A percentile compares a stretch with the other conserved stretches of the same genome.
Evolutionary conservation across 2,329 filamentous ascomycete genomes (phyloP).

Genomic region (Alternaria alternata): DNA sequence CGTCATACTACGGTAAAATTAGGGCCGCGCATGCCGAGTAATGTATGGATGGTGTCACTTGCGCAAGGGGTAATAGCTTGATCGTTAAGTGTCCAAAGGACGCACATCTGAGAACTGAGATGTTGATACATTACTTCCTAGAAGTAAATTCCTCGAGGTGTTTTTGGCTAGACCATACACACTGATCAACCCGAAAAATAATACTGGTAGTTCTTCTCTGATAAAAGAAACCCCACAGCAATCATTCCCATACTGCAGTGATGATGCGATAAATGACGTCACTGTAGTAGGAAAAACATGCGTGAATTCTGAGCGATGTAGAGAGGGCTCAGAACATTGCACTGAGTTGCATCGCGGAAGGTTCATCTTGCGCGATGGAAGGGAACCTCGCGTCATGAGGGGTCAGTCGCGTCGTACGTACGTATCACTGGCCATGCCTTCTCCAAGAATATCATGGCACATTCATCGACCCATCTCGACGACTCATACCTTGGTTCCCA

Average conservation of each 20-base stretch:
- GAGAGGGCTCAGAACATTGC: background rate
- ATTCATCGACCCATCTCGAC: slow-evolving; percentile 60
- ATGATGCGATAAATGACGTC: background rate
- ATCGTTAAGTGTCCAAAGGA: background rate
- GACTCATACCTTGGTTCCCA: slow-evolving; percentile 56
- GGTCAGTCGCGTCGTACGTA: background rate
- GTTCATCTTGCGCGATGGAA: background rate
- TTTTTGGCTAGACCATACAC: background rate
- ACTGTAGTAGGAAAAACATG: background rate
- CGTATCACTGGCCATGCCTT: background rate
- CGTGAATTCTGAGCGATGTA: background rate
- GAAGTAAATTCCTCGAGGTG: background rate
- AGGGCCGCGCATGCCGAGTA: background rate
- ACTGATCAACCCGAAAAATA: no score
- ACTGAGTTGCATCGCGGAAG: background rate
- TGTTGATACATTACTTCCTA: background rate
- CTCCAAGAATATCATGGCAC: slow-evolving; percentile 57
- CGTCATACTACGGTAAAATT: background rate
- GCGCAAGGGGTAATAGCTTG: background rate
- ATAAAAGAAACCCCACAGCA: background rate
- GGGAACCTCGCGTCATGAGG: background rate
- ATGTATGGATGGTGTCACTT: background rate
- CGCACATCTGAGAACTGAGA: background rate
- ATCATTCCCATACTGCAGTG: background rate
- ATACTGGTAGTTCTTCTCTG: background rate